Evolutionary conservation across 192 early-diverging fungal species (phyloP), one percentile per base, ranked within the genome.

Genomic region (Coemansia sp.): DNA sequence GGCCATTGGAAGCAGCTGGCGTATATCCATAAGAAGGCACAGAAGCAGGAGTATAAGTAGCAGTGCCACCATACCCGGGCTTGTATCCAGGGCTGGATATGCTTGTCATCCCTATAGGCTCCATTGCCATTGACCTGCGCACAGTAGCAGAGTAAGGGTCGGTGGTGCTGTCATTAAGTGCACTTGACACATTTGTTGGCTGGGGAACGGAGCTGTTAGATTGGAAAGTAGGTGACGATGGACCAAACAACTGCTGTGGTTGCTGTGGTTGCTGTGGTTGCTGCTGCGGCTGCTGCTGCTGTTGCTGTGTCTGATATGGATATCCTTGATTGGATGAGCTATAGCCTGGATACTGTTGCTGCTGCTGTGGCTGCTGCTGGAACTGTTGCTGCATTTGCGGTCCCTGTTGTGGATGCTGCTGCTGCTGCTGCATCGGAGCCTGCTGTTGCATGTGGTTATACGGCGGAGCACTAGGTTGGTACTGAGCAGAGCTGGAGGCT

Each of bases 391-490:
- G 73, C 66, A 62, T 42, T 22, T 12, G 62, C 41, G 56, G 67
- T 36, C 61, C 69, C 22, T 12, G 40, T 3, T 67, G 62, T 11
- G 32, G 51, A 8, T 32, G 47, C 37, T 45, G 41, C 19, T 41
- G 66, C n/a, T 63, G 61, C 19, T 66, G 64, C 49, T 72, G 74
- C 16, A 62, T 54, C 51, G 67, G 48, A 19, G 67, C 21, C n/a
- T 65, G 54, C 41, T 69, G 55, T 43, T 59, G 57, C 46, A 64
- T 47, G 16, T 63, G 58, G 40, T 63, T 56, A 12, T n/a, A 32
- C 8, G 66, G 75, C 18, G 78, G 78, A 4, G 78, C 78, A 39
- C 73, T 81, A 5, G 78, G 69, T 49, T 76, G 73, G 37, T 76
- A 76, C 65, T 72, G 73, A 15, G 65, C 72, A 32, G 67, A 66